Evolutionary conservation across 345 rosid genomes (phyloP).

Genomic region (Mallotus nudiflorus): DNA sequence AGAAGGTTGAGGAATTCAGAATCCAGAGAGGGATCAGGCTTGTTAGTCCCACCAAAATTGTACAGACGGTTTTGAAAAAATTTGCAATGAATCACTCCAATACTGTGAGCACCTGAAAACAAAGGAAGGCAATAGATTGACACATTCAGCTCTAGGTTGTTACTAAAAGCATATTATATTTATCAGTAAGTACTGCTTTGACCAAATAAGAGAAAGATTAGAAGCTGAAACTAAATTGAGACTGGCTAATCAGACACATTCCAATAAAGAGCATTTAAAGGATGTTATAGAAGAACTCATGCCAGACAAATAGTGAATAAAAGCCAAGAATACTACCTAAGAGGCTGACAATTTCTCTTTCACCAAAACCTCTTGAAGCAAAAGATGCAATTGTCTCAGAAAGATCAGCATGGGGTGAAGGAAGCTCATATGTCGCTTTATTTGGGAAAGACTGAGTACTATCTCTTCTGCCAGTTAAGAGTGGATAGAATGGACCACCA

Average conservation of each 20-base stretch:
- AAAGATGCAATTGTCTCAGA: constrained; percentile 50
- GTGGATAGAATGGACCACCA: constrained; percentile 76
- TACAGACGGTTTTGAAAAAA: constrained; percentile 51
- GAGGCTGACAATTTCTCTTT: constrained; percentile 67
- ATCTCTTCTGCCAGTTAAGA: constrained; percentile 69
- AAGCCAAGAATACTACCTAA: constrained; percentile 44
- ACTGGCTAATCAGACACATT: constrained; percentile 17
- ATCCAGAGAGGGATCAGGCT: constrained; percentile 57
- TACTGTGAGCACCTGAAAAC: constrained; percentile 52
- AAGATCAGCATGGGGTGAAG: constrained; percentile 52
- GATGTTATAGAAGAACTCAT: neutral
- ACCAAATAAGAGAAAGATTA: neutral
- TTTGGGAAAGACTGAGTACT: constrained; percentile 39
- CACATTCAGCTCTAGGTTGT: neutral
- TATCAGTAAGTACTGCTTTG: too few species aligned
- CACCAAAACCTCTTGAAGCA: constrained; percentile 58
- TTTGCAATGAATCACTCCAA: constrained; percentile 50
- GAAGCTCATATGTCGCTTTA: constrained; percentile 52
- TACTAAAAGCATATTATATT: too few species aligned
- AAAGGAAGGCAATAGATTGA: neutral
- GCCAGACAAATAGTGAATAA: neutral
- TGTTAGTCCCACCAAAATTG: constrained; percentile 46
- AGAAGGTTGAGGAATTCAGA: constrained; percentile 39
- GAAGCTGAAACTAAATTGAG: neutral
- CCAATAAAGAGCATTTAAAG: constrained; percentile 14